Evolutionary conservation across 2,329 filamentous ascomycete species (phyloP).

Genomic region (Verticillium albo-atrum): DNA sequence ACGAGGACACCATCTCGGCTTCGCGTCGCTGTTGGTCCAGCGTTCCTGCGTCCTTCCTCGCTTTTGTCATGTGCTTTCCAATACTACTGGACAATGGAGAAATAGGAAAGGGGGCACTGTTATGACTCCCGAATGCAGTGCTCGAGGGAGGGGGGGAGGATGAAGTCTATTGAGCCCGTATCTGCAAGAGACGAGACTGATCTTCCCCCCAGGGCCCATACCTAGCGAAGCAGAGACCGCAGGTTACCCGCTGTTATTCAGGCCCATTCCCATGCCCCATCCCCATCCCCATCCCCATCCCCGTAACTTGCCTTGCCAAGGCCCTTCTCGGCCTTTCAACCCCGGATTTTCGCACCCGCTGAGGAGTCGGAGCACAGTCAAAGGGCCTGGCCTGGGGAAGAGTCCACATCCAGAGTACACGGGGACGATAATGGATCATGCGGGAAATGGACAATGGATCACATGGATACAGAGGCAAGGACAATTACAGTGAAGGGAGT

Average conservation of each 20-base stretch:
- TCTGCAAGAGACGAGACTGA: not conserved
- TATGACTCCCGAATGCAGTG: not conserved
- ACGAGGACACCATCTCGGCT: not conserved
- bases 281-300: too few species aligned
- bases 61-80: not conserved
- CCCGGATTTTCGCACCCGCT: not conserved
- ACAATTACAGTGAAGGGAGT: too few species aligned
- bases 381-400: not conserved
- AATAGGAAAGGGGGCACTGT: not conserved
- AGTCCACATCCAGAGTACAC: not conserved
- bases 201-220: not conserved
- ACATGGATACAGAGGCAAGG: not conserved
- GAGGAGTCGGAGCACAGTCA: not conserved
- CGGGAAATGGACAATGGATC: not conserved
- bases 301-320: not conserved
- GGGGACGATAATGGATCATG: not conserved
- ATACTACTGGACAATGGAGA: not conserved
- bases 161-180: not conserved
- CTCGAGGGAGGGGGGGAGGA: not conserved
- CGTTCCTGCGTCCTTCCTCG: not conserved
- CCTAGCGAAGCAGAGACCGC: not conserved
- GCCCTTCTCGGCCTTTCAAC: not conserved
- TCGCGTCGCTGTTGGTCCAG: not conserved
- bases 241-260: not conserved
- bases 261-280: not conserved